Conservation (phyloP, 305 asterid genomes). For the Rubia balearica region DNA sequence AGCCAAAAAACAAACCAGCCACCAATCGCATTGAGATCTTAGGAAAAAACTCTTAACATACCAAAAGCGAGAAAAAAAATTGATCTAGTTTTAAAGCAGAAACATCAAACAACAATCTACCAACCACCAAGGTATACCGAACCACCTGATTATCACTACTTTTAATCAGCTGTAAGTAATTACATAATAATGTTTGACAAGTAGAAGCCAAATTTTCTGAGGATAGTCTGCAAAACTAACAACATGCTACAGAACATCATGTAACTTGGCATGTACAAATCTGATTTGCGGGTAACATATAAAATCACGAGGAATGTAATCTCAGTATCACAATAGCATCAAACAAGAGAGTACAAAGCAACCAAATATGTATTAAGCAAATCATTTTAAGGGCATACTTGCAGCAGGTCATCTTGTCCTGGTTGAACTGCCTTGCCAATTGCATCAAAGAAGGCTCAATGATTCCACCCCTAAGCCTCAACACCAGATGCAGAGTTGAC, state of each 20-base stretch:
- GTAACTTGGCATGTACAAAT: no score
- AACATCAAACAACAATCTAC: background rate
- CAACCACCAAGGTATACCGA: background rate
- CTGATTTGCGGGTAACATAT: no score
- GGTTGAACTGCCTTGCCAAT: constrained; percentile 28
- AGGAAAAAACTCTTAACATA: background rate
- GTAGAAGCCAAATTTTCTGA: no score
- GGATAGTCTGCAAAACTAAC: no score
- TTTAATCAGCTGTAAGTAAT: background rate
- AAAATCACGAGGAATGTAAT: background rate
- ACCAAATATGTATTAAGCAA: background rate
- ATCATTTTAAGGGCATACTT: constrained; percentile 17
- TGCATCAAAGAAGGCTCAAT: constrained; percentile 33
- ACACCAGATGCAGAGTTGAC: constrained; percentile 31
- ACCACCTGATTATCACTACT: background rate
- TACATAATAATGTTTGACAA: no score
- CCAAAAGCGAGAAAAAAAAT: no score
- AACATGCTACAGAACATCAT: no score
- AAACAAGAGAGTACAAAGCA: background rate
- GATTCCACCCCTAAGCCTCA: constrained; percentile 36
- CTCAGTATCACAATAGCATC: background rate
- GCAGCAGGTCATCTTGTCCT: constrained; percentile 35
- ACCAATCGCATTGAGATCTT: background rate
- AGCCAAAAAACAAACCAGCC: background rate
- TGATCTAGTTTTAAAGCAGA: background rate